Conservation (phyloP, 441 rosid genomes). For the Arabidopsis hybrid region DNA sequence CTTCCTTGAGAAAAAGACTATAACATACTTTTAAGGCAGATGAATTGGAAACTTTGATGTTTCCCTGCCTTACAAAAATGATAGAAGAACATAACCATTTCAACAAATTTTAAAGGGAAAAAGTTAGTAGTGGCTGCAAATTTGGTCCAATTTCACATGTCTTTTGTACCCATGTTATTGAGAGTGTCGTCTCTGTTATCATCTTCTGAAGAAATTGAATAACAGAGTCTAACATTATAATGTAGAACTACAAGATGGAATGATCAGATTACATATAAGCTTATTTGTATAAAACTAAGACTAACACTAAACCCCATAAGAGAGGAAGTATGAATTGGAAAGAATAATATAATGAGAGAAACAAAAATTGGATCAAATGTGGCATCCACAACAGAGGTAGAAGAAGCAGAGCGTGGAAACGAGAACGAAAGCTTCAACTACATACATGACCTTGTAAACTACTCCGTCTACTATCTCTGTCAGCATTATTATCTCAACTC, state of each 20-base stretch:
- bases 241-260: slow-evolving; percentile 8
- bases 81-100: slow-evolving; percentile 19
- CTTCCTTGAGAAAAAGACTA: slow-evolving; percentile 13
- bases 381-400: slow-evolving; percentile 75
- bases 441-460: slow-evolving; percentile 61
- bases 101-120: too few relatives aligned
- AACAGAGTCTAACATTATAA: background rate
- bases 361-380: slow-evolving; percentile 40
- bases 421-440: slow-evolving; percentile 68
- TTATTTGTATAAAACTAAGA: slow-evolving; percentile 4
- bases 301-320: background rate
- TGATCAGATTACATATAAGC: slow-evolving; percentile 14
- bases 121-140: background rate
- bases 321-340: slow-evolving; percentile 12
- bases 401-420: slow-evolving; percentile 78
- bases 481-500: slow-evolving; percentile 46
- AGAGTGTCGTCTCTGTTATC: background rate
- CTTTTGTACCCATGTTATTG: background rate
- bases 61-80: slow-evolving; percentile 6
- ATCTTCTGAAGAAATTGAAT: background rate
- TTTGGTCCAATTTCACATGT: background rate
- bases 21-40: background rate
- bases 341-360: slow-evolving; percentile 1
- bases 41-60: slow-evolving; percentile 20
- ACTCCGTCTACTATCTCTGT: slow-evolving; percentile 54